phyloP scores from a whole-genome alignment of 2,329 filamentous ascomycete genomes.

The Fonsecaea pedrosoi region DNA sequence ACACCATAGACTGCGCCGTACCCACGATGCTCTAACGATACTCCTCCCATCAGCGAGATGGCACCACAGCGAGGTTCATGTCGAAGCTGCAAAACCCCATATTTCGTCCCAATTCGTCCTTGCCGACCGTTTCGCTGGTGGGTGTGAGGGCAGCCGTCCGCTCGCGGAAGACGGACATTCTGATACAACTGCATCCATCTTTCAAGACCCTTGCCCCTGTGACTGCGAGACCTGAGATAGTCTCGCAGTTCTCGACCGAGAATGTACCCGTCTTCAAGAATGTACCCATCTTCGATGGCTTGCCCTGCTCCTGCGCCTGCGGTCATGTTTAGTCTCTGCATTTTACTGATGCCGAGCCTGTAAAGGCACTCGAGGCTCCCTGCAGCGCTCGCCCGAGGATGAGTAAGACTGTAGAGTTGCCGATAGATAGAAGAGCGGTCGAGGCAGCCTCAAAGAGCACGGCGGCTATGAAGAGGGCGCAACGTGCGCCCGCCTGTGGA shows the following conservation, averaged over 20 bases:
- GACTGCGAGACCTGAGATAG: conserved; percentile 17
- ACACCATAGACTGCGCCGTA: no score
- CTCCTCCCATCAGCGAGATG: no score
- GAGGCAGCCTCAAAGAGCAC: no score
- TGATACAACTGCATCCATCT: conserved; percentile 36
- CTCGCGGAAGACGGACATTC: conserved; percentile 28
- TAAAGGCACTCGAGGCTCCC: not conserved
- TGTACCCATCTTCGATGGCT: conserved; percentile 50
- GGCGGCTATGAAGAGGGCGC: no score
- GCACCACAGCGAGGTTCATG: no score
- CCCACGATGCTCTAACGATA: no score
- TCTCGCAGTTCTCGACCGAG: conserved; percentile 27
- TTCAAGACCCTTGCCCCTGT: conserved; percentile 42
- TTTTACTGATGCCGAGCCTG: not conserved
- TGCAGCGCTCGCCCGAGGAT: not conserved
- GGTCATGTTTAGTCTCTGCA: conserved; percentile 8
- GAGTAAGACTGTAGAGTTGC: not conserved
- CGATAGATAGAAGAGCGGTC: not conserved
- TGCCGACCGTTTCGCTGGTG: no score
- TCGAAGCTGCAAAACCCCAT: no score
- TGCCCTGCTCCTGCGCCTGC: conserved; percentile 68
- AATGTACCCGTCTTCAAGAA: conserved; percentile 64
- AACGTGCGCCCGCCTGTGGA: no score
- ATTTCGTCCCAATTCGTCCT: no score
- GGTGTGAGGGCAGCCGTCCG: not conserved